A percentile compares a stretch with the other conserved stretches of the same genome.
phyloP scores from a whole-genome alignment of 192 early-diverging fungal genomes.

The Coemansia sp. region DNA sequence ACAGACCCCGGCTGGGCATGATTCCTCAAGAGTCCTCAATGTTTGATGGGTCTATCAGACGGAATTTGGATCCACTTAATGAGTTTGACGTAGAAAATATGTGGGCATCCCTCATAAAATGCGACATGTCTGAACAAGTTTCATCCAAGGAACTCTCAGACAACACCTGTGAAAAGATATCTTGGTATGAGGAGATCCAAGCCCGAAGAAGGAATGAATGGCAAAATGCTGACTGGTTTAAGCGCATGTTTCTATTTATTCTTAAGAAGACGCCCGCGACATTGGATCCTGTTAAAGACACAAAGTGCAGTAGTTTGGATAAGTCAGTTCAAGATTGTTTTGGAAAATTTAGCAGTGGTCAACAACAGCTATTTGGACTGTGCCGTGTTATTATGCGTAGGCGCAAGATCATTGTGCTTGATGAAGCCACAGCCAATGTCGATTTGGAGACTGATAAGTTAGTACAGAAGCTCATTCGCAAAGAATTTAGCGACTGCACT shows the following conservation, averaged over 20 bases:
- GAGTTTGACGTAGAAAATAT: constrained; percentile 16
- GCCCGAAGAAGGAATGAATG: constrained; percentile 2
- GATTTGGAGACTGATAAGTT: constrained; percentile 30
- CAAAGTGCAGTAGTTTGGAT: not conserved
- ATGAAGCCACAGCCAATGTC: constrained; percentile 66
- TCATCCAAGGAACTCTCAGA: not conserved
- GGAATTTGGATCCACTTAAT: constrained; percentile 68
- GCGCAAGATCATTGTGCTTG: constrained; percentile 59
- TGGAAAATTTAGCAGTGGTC: constrained; percentile 35
- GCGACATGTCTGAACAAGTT: constrained; percentile 9
- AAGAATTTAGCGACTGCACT: constrained; percentile 47
- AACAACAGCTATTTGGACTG: constrained; percentile 61
- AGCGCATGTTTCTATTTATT: constrained; percentile 4
- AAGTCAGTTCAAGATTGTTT: not conserved
- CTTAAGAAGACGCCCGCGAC: not conserved
- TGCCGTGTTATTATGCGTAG: constrained; percentile 56
- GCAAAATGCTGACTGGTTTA: constrained; percentile 9
- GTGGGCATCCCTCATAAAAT: constrained; percentile 21
- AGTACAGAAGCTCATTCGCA: constrained; percentile 28
- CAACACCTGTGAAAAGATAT: not conserved
- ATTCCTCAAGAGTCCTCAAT: constrained; percentile 68
- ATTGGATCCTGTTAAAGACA: not conserved
- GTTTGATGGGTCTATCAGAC: constrained; percentile 61
- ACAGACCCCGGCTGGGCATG: constrained; percentile 54
- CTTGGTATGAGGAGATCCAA: not conserved